Conservation (phyloP, 2,329 filamentous ascomycete species). For the Fonsecaea erecta region DNA sequence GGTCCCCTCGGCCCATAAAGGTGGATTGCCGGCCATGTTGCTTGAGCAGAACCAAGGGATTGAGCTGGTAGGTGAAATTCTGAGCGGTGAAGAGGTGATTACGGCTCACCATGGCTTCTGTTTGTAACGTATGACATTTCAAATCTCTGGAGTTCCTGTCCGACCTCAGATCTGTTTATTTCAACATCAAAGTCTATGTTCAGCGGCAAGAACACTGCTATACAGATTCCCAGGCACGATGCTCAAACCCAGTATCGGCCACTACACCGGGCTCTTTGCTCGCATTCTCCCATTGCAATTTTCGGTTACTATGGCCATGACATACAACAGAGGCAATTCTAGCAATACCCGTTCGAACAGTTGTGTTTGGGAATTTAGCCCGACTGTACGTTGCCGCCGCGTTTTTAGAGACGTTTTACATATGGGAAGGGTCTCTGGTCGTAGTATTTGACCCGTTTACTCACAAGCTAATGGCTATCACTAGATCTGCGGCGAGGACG, state of each 20-base stretch:
- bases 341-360: background rate
- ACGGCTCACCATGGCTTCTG: background rate
- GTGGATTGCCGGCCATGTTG: background rate
- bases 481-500: constrained; percentile 7
- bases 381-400: background rate
- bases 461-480: background rate
- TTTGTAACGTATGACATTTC: constrained; percentile 3
- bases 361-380: constrained; percentile 13
- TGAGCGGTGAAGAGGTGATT: background rate
- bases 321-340: background rate
- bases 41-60: background rate
- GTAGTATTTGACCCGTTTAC: background rate
- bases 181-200: background rate
- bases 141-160: background rate
- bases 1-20: background rate
- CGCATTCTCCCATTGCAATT: background rate
- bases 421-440: background rate
- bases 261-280: background rate
- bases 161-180: background rate
- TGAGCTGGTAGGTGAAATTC: background rate
- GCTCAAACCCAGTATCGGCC: background rate
- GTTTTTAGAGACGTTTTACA: background rate
- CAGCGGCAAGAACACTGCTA: background rate
- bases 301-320: background rate
- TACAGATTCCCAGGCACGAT: background rate